Base-by-base conservation (phyloP, 345 rosid species). In the Gossypium longicalyx region DNA sequence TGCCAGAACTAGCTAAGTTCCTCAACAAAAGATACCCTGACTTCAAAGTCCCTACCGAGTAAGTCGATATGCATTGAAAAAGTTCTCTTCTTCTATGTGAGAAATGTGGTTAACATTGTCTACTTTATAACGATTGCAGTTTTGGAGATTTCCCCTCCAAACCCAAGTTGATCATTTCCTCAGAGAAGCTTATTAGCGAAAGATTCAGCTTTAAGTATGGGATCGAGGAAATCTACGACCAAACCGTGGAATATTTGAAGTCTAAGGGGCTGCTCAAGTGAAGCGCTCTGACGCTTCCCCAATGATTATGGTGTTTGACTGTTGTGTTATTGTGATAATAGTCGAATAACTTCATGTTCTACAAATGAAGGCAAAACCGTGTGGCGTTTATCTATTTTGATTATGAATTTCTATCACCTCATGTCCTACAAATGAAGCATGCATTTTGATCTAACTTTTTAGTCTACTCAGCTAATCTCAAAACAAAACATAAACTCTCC, bases 181-280 rank as follows among this genome's bases (percentile, higher is more conserved):
- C 97, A 0, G 83, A 86, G 75, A 95, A 93, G 86, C 90, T 95
- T 12, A 59, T 81, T 51, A 81, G 58, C 2, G 95, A 87, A 77
- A 94, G 98, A 19, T 94, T 94, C 83, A 64, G 58, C 66, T 92
- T 85, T 83, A 84, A 94, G 81, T 82, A 81, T 82, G 87, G 90
- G 19, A 77, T 94, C 27, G 89, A 85, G 71, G 96, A 92, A 74
- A 83, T 88, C 38, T 94, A 86, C 81, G 98, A 92, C 81, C 87
- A 91, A 76, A 84, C 86, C 58, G 74, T 91, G 65, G 87, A 86
- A 67, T 84, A 77, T 79, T 73, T 82, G 51, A 88, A 89, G 85
- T 71, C 83, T 7, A 84, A 82, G 73, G 92, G 89, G 45, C 12
- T 87, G 65, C 77, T 82, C 74, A 79, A 81, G 62, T 84, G 85